Conservation (phyloP, 371 early-diverging fungal species). For the Mucor indicus region DNA sequence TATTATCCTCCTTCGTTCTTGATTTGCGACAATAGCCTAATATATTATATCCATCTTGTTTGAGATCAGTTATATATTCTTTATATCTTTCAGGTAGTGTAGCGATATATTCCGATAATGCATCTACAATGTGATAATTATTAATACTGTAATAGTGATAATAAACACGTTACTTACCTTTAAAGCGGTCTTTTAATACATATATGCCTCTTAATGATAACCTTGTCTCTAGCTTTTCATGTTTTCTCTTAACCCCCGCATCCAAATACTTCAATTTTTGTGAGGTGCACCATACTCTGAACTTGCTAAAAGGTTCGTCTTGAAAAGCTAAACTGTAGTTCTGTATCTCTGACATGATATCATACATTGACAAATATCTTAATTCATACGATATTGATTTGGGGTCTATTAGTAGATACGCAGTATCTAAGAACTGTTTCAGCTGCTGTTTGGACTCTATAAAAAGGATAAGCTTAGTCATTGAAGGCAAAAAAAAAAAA, state of each 20-base stretch:
- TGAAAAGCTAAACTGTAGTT: conserved; percentile 2
- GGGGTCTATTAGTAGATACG: neutral
- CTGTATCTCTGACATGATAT: conserved; percentile 2
- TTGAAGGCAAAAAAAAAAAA: conserved; percentile 1
- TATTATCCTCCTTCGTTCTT: neutral
- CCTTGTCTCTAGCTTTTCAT: conserved; percentile 1
- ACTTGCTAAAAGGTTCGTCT: conserved; percentile 1
- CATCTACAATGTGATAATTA: too few species aligned
- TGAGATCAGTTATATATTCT: conserved; percentile 7
- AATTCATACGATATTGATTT: conserved; percentile 4
- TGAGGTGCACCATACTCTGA: conserved; percentile 1
- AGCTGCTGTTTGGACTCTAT: conserved; percentile 7
- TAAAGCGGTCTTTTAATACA: too few species aligned
- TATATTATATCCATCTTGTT: conserved; percentile 7
- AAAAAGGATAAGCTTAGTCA: conserved; percentile 6
- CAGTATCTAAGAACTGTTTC: conserved; percentile 1
- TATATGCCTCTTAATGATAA: conserved; percentile 2
- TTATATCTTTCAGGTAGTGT: too few species aligned
- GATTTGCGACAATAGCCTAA: conserved; percentile 13
- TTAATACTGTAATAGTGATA: too few species aligned
- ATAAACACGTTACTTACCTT: too few species aligned
- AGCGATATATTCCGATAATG: too few species aligned
- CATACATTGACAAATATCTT: conserved; percentile 1
- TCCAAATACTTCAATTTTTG: conserved; percentile 1
- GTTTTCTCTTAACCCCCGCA: conserved; percentile 5